Base-by-base conservation (phyloP, 139 green algal genomes). In the Choricystis sp. region DNA sequence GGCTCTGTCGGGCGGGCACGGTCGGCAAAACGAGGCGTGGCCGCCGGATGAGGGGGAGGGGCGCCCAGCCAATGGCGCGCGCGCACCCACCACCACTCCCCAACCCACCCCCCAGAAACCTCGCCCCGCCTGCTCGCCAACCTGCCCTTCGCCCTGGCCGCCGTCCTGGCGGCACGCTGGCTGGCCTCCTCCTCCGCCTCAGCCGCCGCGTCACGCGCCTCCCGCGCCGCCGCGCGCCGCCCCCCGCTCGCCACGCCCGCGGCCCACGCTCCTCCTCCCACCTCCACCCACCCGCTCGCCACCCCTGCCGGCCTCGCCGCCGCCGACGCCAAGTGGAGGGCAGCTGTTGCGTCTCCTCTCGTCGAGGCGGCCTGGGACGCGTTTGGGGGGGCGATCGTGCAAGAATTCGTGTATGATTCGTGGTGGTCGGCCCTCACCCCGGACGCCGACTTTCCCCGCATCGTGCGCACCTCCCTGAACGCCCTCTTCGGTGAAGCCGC, bases 381-480 rank as follows among this genome's bases (percentile, higher is more conserved):
- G 21, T 69, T 90, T 21, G 77, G 67, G 29, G 77, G 77, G 57
- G 80, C 68, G 68, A 86, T 90, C 29, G 49, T 90, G 0, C 81
- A 90, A 58, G 81, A 87, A 73, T 94, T 86, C 65, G 58, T 94
- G 19, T 93, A 93, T 49, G 85, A 92, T 57, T 70, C 73, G 0
- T 94, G 81, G 81, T 94, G 73, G 27, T 57, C 59, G 0, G 23
- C 63, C n/a, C 57, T 94, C 0, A 84, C 74, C 0, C 85, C 86
- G 1, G 86, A 94, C 72, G 70, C 57, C 1, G 78, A 89, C 61
- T 93, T 93, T 57, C 85, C 86, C 1, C 73, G 80, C 0, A 78
- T 92, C 59, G 71, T 93, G 2, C 73, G 83, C 2, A 70, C 67
- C 28, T 57, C 86, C 31, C 68, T 91, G 4, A 87, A 94, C 72